These are phyloP conservation scores for Cercophora newfieldiana DNA, from an alignment of 495 filamentous ascomycete species.

Conservation along the genomic window DNA sequence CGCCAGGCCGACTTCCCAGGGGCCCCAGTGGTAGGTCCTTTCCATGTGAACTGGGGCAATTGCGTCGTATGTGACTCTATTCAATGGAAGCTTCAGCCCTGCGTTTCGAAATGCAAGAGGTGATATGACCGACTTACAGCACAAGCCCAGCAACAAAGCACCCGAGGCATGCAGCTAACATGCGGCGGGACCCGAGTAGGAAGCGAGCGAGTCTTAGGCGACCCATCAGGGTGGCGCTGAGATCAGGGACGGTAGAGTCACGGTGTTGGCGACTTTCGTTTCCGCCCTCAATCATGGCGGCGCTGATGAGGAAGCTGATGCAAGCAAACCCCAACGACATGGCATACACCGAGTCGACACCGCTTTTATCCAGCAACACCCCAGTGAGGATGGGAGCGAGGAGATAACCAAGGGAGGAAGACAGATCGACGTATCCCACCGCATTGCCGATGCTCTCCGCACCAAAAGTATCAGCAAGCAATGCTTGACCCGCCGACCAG, in stretches of 20 bases:
- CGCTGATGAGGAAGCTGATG: not conserved
- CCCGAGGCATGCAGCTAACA: not conserved
- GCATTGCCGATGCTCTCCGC: not conserved
- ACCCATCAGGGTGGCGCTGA: not conserved
- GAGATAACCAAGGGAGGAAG: not conserved
- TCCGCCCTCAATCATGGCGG: not conserved
- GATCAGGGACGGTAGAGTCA: not conserved
- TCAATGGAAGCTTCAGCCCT: not conserved
- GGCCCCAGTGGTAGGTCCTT: not conserved
- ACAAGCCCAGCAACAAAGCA: not conserved
- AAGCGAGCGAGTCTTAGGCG: not conserved
- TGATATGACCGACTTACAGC: not conserved
- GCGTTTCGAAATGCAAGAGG: not conserved
- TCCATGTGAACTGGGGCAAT: not conserved
- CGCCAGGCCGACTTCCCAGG: not conserved
- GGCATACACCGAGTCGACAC: not conserved
- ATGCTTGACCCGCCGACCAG: not conserved
- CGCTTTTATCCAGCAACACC: not conserved
- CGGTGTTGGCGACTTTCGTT: not conserved
- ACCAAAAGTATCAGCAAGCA: not conserved
- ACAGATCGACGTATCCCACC: not conserved
- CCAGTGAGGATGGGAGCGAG: not conserved
- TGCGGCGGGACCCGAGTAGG: not conserved
- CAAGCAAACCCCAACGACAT: not conserved
- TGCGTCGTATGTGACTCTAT: not conserved